Percentiles rank a stretch among this genome's conserved stretches.
Evolutionary conservation across 768 basidiomycete species (phyloP).

Genomic region (Mrakia gelida): DNA sequence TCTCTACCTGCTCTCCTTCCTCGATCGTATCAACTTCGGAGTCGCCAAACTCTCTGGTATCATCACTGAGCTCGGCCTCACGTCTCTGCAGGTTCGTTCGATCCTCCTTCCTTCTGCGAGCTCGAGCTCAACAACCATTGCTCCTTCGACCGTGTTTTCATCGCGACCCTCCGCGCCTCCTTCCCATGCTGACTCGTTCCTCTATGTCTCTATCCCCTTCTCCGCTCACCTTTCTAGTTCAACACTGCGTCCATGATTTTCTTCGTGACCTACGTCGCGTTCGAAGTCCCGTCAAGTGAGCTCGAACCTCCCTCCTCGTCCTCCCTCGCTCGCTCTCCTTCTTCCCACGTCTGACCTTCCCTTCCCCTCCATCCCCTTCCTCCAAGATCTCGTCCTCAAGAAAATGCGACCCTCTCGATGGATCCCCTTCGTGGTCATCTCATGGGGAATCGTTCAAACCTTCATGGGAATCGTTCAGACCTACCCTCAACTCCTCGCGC

Average conservation of each 20-base stretch:
- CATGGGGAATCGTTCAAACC: conserved; percentile 20
- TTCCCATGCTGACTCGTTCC: background rate
- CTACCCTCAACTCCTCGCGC: conserved; percentile 17
- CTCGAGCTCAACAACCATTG: no score
- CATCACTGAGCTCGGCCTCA: no score
- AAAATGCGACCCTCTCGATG: conserved; percentile 30
- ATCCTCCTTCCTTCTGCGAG: no score
- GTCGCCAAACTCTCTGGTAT: no score
- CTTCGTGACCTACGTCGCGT: conserved; percentile 46
- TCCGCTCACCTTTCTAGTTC: conserved; percentile 11
- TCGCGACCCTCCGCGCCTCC: background rate
- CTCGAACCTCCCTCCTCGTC: no score
- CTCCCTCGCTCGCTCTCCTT: background rate
- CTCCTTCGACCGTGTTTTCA: background rate
- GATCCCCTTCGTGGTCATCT: conserved; percentile 30
- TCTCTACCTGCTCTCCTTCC: no score
- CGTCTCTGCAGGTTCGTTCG: no score
- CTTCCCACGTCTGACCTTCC: conserved; percentile 10
- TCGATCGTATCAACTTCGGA: no score
- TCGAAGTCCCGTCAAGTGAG: conserved; percentile 39
- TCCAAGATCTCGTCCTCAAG: conserved; percentile 41
- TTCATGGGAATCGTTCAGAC: conserved; percentile 26
- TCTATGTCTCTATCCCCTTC: background rate
- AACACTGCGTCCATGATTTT: conserved; percentile 38
- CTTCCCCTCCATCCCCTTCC: background rate